These are phyloP conservation scores for Dipteronia dyeriana DNA, from an alignment of 345 rosid genomes.

Conservation along the genomic window DNA sequence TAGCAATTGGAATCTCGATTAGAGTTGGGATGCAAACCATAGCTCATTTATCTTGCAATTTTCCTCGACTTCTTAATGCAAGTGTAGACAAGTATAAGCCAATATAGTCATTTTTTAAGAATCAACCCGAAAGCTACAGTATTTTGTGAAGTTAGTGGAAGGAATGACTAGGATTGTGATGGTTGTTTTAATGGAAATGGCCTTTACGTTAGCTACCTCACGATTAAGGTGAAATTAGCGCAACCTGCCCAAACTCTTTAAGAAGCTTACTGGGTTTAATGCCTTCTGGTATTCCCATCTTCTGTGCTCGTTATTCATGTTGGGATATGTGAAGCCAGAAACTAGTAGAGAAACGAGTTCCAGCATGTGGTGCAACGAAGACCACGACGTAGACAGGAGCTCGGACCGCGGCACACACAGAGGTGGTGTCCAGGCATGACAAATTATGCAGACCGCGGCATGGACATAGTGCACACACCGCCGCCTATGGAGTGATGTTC, in stretches of 20 bases:
- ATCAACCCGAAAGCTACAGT: slow-evolving; percentile 59
- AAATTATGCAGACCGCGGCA: too few relatives aligned
- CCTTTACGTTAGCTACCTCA: slow-evolving; percentile 67
- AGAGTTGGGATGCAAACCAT: slow-evolving; percentile 60
- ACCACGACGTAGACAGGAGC: too few relatives aligned
- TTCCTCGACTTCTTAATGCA: slow-evolving; percentile 60
- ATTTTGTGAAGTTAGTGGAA: slow-evolving; percentile 54
- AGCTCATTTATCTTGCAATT: slow-evolving; percentile 62
- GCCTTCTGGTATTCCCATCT: slow-evolving; percentile 68
- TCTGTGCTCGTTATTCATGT: slow-evolving; percentile 58
- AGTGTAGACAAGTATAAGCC: slow-evolving; percentile 49
- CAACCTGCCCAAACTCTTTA: slow-evolving; percentile 53
- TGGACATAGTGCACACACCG: too few relatives aligned
- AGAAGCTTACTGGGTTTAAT: slow-evolving; percentile 42
- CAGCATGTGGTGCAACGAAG: too few relatives aligned
- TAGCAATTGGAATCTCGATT: slow-evolving; percentile 52
- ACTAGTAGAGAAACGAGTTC: too few relatives aligned
- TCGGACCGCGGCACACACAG: too few relatives aligned
- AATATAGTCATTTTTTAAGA: slow-evolving; percentile 50
- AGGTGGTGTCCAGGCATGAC: too few relatives aligned
- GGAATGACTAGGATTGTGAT: slow-evolving; percentile 63
- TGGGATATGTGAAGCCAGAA: too few relatives aligned
- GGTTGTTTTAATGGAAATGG: slow-evolving; percentile 65
- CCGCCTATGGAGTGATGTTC: too few relatives aligned
- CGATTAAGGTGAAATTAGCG: slow-evolving; percentile 60